Conservation (phyloP, 805 yeast genomes). For the Myxozyma geophila region DNA sequence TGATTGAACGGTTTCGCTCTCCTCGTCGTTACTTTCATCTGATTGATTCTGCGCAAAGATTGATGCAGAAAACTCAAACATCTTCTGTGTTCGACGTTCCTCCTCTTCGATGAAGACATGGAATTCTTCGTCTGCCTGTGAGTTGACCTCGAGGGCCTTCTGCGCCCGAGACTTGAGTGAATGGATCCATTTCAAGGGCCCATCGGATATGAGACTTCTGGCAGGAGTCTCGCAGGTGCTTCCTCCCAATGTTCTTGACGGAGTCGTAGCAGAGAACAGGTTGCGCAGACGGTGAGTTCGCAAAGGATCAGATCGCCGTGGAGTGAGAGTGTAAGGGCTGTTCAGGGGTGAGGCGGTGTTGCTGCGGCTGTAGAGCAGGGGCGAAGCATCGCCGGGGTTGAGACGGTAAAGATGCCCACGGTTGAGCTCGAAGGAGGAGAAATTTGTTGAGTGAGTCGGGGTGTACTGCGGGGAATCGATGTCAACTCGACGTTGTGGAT, state of each 20-base stretch:
- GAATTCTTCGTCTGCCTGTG: slow-evolving; percentile 24
- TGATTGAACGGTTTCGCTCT: slow-evolving; percentile 21
- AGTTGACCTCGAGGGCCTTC: slow-evolving; percentile 28
- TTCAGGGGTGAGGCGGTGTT: slow-evolving; percentile 17
- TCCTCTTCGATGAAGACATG: slow-evolving; percentile 23
- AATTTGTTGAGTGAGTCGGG: slow-evolving; percentile 5
- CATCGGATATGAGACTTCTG: background rate
- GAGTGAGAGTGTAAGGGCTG: slow-evolving; percentile 28
- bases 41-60: slow-evolving; percentile 6
- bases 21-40: slow-evolving; percentile 9
- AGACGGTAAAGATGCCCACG: slow-evolving; percentile 30
- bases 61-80: slow-evolving; percentile 24
- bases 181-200: slow-evolving; percentile 19
- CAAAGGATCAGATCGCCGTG: slow-evolving; percentile 7
- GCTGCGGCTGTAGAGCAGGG: slow-evolving; percentile 28
- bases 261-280: slow-evolving; percentile 11
- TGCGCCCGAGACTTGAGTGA: slow-evolving; percentile 20
- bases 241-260: slow-evolving; percentile 13
- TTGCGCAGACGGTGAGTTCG: slow-evolving; percentile 10
- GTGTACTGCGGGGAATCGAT: slow-evolving; percentile 12
- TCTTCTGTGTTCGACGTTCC: slow-evolving; percentile 19
- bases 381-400: slow-evolving; percentile 19
- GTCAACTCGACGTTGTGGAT: background rate
- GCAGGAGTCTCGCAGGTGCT: background rate
- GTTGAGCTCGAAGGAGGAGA: slow-evolving; percentile 25